These are phyloP conservation scores for Hanseniaspora uvarum DNA, from an alignment of 1,139 yeast genomes.

Conservation along the genomic window DNA sequence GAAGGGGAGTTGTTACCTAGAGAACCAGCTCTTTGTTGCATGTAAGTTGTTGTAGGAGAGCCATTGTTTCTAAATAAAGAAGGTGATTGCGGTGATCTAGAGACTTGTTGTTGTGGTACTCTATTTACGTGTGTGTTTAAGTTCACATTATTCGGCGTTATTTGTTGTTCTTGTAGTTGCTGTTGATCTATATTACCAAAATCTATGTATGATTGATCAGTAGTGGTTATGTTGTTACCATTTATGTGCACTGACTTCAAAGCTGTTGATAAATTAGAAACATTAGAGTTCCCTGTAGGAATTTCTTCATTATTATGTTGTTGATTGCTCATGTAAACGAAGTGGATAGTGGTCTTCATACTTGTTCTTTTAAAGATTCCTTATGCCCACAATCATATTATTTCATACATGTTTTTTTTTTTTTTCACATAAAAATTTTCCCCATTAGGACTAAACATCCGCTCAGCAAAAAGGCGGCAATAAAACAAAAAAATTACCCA, in stretches of 20 bases:
- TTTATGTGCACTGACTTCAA: conserved; percentile 16
- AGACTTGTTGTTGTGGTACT: conserved; percentile 5
- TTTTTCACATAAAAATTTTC: not conserved
- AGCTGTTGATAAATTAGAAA: conserved; percentile 17
- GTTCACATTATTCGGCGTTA: not conserved
- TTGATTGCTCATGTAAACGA: conserved; percentile 4
- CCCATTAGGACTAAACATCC: not conserved
- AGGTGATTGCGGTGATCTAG: conserved; percentile 15
- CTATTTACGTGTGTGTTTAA: not conserved
- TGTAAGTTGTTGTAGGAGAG: conserved; percentile 15
- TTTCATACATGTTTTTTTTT: too few relatives aligned
- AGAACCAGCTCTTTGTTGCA: conserved; percentile 16
- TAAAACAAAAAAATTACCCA: not conserved
- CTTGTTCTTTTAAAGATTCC: too few relatives aligned
- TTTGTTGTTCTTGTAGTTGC: conserved; percentile 13
- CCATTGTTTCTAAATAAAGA: conserved; percentile 16
- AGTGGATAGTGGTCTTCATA: not conserved
- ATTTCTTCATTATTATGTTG: not conserved
- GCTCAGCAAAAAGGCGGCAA: not conserved
- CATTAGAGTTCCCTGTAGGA: conserved; percentile 6
- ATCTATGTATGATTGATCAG: conserved; percentile 17
- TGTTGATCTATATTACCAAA: conserved; percentile 17
- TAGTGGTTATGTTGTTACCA: conserved; percentile 13
- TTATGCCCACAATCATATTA: too few relatives aligned
- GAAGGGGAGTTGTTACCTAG: conserved; percentile 8